Conservation (phyloP, 78 protist genomes). For the Polysphondylium violaceum region DNA sequence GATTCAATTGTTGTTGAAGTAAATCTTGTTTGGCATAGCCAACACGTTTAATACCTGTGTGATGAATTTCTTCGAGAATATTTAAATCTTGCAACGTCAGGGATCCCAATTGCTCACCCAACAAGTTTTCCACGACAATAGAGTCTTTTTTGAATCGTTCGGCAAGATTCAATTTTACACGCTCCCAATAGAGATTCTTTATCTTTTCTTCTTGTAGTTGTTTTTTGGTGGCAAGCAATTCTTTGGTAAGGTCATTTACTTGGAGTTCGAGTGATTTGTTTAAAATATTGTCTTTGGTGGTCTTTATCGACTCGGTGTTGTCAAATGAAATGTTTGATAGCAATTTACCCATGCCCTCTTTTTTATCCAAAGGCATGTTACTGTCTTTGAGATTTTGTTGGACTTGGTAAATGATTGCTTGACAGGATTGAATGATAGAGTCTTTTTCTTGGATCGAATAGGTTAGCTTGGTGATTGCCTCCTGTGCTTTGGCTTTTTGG, state of each 20-base stretch:
- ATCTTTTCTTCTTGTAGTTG: background rate
- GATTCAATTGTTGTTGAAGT: constrained; percentile 1
- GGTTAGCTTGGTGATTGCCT: constrained; percentile 4
- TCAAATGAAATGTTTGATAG: background rate
- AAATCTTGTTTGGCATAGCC: constrained; percentile 47
- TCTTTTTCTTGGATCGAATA: constrained; percentile 46
- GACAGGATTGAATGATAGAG: background rate
- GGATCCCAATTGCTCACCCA: constrained; percentile 20
- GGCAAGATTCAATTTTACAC: background rate
- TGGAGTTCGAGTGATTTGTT: constrained; percentile 17
- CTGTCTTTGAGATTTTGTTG: background rate
- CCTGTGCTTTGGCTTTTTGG: constrained; percentile 42
- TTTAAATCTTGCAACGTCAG: constrained; percentile 24
- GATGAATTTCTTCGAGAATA: constrained; percentile 27
- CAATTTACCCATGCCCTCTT: background rate
- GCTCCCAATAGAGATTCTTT: background rate
- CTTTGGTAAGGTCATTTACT: background rate
- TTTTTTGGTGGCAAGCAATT: background rate
- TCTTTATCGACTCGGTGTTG: background rate
- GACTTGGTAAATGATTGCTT: background rate
- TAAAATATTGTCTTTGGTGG: constrained; percentile 15
- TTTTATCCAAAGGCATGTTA: background rate
- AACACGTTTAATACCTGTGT: constrained; percentile 5
- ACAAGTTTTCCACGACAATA: constrained; percentile 6
- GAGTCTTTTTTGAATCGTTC: background rate